Base-by-base conservation (phyloP, 2,329 filamentous ascomycete species). In the Talaromyces atroroseus region DNA sequence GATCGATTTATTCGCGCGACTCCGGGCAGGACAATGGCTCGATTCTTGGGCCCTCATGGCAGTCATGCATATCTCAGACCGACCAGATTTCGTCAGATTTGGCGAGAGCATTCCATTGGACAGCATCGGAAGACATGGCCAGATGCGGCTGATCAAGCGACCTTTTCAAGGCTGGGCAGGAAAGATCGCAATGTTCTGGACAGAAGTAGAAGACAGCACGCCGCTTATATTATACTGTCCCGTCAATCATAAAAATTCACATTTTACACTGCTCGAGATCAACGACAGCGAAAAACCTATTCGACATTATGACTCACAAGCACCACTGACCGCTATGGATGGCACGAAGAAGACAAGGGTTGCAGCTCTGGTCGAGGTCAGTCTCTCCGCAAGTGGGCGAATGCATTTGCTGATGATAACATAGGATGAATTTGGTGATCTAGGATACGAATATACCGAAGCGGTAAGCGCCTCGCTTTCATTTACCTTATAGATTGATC, bases 191-290 rank as follows among this genome's bases (percentile, higher is more conserved):
- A n/a, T 16, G 34, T 36, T 49, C 24, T 12, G 18, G 12, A 42
- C 16, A 26, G 34, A 49, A 54, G 23, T n/a, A 42, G 16, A 42
- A 21, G 10, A 3, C 1, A 14, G 11, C 20, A 26, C 8, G 11
- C 26, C 49, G 32, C 24, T 54, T 2, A 42, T 49, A 2, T 54
- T 42, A 14, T 54, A 49, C 36, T 34, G n/a, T 49, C 46, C 46
- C 3, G 3, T 54, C 36, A 18, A 66, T 58, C 46, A 61, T 52
- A 36, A 26, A 10, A 29, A 52, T n/a, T 58, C 59, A 24, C 57
- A 68, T 58, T 68, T 65, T 36, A 62, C 58, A 18, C 48, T 68
- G 32, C 61, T 68, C 12, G 59, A 68, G 52, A 64, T 67, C 16
- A 65, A 68, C 53, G 47, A 68, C 56, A 29, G 44, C 26, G 54